Evolutionary conservation across 73 alveolate species (phyloP).

Genomic region (Blepharisma stoltei): DNA sequence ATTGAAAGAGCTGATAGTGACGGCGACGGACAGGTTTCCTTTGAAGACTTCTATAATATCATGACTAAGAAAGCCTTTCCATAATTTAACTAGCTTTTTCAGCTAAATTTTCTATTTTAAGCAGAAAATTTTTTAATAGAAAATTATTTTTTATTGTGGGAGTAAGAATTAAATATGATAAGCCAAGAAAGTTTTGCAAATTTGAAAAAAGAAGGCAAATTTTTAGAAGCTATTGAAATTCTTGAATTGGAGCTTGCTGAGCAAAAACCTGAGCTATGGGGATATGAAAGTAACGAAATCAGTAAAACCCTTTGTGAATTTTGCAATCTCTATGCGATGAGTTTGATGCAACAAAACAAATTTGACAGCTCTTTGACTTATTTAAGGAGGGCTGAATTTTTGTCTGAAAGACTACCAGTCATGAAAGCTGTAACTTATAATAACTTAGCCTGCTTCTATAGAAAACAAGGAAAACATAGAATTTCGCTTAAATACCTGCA

Average conservation of each 20-base stretch:
- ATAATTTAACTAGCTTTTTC: no score
- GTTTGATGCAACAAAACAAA: conserved; percentile 64
- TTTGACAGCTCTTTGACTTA: conserved; percentile 68
- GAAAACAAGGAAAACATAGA: conserved; percentile 64
- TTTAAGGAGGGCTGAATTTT: conserved; percentile 75
- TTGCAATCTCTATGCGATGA: conserved; percentile 82
- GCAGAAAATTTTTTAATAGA: no score
- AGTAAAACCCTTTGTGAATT: conserved; percentile 61
- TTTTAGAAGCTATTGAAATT: conserved; percentile 56
- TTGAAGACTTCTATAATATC: conserved; percentile 69
- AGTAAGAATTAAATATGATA: no score
- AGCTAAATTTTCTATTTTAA: no score
- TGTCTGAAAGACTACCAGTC: conserved; percentile 53
- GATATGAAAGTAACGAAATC: conserved; percentile 66
- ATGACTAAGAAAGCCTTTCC: conserved; percentile 33
- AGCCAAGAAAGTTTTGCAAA: conserved; percentile 35
- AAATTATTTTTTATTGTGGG: no score
- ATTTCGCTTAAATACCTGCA: conserved; percentile 70
- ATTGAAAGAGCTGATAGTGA: conserved; percentile 49
- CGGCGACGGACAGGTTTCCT: conserved; percentile 49
- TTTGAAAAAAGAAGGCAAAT: conserved; percentile 44
- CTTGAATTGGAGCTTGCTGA: conserved; percentile 64
- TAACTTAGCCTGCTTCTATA: conserved; percentile 81
- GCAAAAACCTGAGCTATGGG: conserved; percentile 56
- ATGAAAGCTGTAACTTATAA: conserved; percentile 74